These are phyloP conservation scores for Clonostachys rosea DNA, from an alignment of 2,329 filamentous ascomycete species.

Conservation along the genomic window DNA sequence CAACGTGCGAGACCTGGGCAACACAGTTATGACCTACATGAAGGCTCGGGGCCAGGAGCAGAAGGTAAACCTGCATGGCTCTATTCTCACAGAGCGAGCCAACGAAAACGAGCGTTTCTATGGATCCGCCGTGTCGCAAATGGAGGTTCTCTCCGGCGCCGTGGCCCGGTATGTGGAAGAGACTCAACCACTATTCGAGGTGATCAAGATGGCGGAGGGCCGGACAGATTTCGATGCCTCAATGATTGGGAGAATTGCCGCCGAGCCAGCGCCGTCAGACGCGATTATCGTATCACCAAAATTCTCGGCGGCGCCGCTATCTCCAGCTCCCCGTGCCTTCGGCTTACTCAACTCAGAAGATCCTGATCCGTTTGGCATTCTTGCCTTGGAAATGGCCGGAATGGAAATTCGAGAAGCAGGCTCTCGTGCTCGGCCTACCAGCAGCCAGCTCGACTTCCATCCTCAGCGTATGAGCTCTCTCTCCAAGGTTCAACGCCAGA, in stretches of 20 bases:
- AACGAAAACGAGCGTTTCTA: slow-evolving; percentile 61
- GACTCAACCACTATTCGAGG: slow-evolving; percentile 64
- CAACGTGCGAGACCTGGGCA: slow-evolving; percentile 45
- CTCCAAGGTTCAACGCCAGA: slow-evolving; percentile 53
- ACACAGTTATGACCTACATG: slow-evolving; percentile 53
- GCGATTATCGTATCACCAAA: slow-evolving; percentile 46
- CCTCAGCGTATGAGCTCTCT: slow-evolving; percentile 72
- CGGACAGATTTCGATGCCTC: slow-evolving; percentile 68
- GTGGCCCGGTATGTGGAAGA: slow-evolving; percentile 50
- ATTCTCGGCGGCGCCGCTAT: slow-evolving; percentile 21
- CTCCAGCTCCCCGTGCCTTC: slow-evolving; percentile 43
- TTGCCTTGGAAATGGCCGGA: slow-evolving; percentile 86
- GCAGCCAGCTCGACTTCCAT: slow-evolving; percentile 79
- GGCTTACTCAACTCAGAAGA: slow-evolving; percentile 77
- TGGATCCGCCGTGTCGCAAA: slow-evolving; percentile 37
- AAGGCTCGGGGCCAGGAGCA: slow-evolving; percentile 54
- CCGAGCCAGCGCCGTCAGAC: slow-evolving; percentile 72
- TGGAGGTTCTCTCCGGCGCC: slow-evolving; percentile 54
- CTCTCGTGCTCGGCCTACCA: slow-evolving; percentile 60
- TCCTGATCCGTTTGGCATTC: slow-evolving; percentile 86
- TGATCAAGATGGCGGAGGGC: slow-evolving; percentile 84
- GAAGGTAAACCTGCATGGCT: slow-evolving; percentile 49
- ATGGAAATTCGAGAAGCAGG: slow-evolving; percentile 90
- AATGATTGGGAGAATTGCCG: slow-evolving; percentile 59
- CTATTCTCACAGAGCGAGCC: slow-evolving; percentile 48